phyloP scores from a whole-genome alignment of 176 grass and related monocot genomes.

The Thalia dealbata region DNA sequence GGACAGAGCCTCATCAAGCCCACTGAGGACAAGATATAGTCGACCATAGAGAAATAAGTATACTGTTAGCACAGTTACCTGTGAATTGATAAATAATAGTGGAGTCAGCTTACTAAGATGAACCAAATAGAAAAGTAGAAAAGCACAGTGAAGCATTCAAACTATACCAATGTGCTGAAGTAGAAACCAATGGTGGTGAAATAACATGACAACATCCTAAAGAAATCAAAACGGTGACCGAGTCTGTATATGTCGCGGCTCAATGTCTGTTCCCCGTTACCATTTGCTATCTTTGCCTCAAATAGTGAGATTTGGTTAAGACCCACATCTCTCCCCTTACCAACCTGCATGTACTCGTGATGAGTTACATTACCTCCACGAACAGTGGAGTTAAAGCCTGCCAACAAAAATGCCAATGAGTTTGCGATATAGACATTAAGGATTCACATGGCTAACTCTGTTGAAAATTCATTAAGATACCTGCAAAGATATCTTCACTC shows the following conservation, averaged over 20 bases:
- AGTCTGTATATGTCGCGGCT: conserved; percentile 74
- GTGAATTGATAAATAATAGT: conserved; percentile 18
- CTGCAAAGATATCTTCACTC: conserved; percentile 98
- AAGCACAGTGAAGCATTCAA: not conserved
- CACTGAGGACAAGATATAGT: conserved; percentile 82
- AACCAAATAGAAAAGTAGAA: not conserved
- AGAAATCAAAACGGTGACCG: conserved; percentile 96
- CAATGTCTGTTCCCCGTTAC: conserved; percentile 83
- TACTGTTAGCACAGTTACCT: conserved; percentile 80
- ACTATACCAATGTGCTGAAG: conserved; percentile 78
- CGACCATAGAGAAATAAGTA: conserved; percentile 95
- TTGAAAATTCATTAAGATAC: conserved; percentile 22
- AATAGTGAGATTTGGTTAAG: conserved; percentile 96
- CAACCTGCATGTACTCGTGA: conserved; percentile 99
- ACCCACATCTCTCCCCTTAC: conserved; percentile 93
- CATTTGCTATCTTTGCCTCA: conserved; percentile 89
- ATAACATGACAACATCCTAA: conserved; percentile 96
- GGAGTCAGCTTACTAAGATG: not conserved
- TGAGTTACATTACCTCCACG: conserved; percentile 93
- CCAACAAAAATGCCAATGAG: conserved; percentile 1
- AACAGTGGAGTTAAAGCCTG: conserved; percentile 92
- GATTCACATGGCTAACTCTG: not conserved
- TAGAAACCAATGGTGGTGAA: conserved; percentile 94
- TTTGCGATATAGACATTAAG: not conserved
- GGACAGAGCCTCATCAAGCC: conserved; percentile 51